Evolutionary conservation across 2,329 filamentous ascomycete genomes (phyloP), one percentile per base, ranked within the genome.

Genomic region (Harringtonia lauricola): DNA sequence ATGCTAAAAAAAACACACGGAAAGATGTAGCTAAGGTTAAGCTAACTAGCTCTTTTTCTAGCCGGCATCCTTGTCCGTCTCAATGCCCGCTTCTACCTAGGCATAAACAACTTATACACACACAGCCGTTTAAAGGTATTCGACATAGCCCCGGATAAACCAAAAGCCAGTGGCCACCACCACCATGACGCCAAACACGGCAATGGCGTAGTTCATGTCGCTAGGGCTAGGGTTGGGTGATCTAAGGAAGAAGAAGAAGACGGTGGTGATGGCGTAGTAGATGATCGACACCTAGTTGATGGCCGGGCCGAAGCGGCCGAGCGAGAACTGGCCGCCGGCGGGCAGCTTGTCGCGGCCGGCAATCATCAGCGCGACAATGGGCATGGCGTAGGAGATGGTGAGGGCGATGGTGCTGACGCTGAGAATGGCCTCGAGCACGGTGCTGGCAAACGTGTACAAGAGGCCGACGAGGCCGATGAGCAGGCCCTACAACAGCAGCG

Each of bases 401-500:
- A 76, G 60, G 1, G 71, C 70, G 44, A 76, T 74, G 12, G 71
- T 75, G 58, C 70, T 72, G 48, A 75, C 72, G 49, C 68, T 71
- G 18, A 75, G 58, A 39, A 76, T 69, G 15, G 72, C 72, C 35
- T 69, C 60, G 13, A 76, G 63, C 0, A 74, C 71, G 0, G 71
- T 72, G 39, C 64, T 64, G 36, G 72, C 64, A 45, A 75, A 76
- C 1, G 71, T 64, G 49, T 76, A 76, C 0, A 79, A 37, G 14
- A 49, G 41, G 18, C 47, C 45, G 28, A 47, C 43, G 28, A 51
- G 26, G 19, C 47, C 39, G 19, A 49, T 39, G 2, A 47, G 41
- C 33, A n/a, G 41, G 18, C 42, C 43, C 28, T 46, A 42, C 28
- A 46, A 28, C 12, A 33, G 18, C 34, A 45, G 31, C 2, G 50